Evolutionary conservation across 2,329 filamentous ascomycete genomes (phyloP).

Genomic region (Meredithiella fracta): DNA sequence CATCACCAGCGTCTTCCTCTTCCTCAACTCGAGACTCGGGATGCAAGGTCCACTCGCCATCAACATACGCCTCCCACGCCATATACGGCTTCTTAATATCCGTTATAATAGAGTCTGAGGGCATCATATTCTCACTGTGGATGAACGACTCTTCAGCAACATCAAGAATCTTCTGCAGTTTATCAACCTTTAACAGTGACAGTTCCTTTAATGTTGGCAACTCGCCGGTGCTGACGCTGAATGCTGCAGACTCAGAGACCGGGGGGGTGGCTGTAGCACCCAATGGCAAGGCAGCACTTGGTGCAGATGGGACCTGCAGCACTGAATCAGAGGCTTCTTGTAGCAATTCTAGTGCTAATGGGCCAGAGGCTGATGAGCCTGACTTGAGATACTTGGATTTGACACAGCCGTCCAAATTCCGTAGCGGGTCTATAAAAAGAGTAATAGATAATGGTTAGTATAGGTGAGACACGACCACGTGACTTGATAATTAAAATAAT

Average conservation of each 20-base stretch:
- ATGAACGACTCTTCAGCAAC: conserved; percentile 17
- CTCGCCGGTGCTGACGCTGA: no score
- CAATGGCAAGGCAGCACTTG: neutral
- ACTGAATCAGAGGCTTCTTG: neutral
- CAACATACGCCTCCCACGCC: conserved; percentile 26
- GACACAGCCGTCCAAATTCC: conserved; percentile 13
- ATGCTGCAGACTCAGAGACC: neutral
- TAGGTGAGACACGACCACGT: neutral
- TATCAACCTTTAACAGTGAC: conserved; percentile 4
- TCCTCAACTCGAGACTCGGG: conserved; percentile 22
- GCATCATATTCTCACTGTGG: neutral
- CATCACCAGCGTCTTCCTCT: conserved; percentile 17
- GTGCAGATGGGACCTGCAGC: neutral
- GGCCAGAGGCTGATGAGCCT: neutral
- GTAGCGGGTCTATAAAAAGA: conserved; percentile 8
- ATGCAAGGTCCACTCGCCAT: conserved; percentile 24
- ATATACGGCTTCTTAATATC: conserved; percentile 20
- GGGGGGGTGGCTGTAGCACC: neutral
- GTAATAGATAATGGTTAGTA: conserved; percentile 1
- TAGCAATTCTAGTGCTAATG: neutral
- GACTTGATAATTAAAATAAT: no score
- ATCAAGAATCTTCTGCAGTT: conserved; percentile 6
- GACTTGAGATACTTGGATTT: conserved; percentile 12
- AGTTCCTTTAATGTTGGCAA: no score
- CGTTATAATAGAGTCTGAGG: neutral